Conservation (phyloP, 495 filamentous ascomycete species). For the Physcia stellaris region DNA sequence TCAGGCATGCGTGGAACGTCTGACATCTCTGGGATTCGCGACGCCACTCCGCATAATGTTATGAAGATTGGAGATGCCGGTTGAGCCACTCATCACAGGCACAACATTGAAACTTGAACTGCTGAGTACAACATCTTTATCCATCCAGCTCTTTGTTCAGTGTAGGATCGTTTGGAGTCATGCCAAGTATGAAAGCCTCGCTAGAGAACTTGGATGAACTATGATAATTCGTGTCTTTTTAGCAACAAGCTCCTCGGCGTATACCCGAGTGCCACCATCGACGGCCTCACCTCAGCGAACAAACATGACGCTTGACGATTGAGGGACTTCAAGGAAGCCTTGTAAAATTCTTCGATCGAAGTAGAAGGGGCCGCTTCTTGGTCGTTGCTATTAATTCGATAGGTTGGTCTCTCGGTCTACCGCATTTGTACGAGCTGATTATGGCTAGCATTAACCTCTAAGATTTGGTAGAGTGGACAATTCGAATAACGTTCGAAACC, state of each 20-base stretch:
- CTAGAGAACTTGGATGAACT: constrained; percentile 15
- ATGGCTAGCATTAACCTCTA: neutral
- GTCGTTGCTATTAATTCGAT: neutral
- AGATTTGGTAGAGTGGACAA: neutral
- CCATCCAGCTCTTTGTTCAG: no score
- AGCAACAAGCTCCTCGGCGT: constrained; percentile 4
- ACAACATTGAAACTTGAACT: no score
- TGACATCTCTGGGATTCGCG: no score
- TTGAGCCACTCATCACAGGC: no score
- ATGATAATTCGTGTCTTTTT: constrained; percentile 17
- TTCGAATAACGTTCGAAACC: neutral
- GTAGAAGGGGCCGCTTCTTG: constrained; percentile 7
- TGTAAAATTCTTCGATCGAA: constrained; percentile 4
- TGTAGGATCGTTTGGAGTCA: constrained; percentile 19
- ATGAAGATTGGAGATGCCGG: no score
- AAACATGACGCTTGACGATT: constrained; percentile 12
- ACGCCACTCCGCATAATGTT: no score
- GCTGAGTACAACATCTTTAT: no score
- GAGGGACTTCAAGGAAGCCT: constrained; percentile 8
- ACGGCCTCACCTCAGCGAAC: constrained; percentile 5
- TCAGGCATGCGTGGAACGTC: no score
- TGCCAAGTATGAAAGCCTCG: constrained; percentile 1
- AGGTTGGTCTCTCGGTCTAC: neutral
- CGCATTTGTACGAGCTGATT: neutral
- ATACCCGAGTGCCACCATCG: neutral